Base-by-base conservation (phyloP, 495 filamentous ascomycete genomes). In the Trichoderma erinaceum region DNA sequence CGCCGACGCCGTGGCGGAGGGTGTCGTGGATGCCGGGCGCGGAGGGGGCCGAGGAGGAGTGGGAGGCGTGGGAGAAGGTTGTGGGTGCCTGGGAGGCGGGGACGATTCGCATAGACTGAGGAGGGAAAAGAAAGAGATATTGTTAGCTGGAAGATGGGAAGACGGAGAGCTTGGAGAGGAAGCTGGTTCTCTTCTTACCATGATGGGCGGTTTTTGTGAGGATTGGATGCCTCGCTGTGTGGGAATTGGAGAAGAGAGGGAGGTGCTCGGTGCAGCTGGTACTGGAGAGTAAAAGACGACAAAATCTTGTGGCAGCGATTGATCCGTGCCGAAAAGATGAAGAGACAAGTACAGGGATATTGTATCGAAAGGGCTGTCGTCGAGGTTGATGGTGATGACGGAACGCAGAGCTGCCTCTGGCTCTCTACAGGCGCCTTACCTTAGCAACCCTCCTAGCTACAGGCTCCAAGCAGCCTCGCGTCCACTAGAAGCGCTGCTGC, bases 1-100 rank as follows among this genome's bases (percentile, higher is more conserved):
- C 81, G 52, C 85, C 87, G 72, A 95, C 83, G 78, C 92, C 91
- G 64, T 88, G 81, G 76, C 94, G 92, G 69, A 98, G 90, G 21
- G 89, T 92, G 81, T 98, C 94, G 82, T 92, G 94, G 70, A 97
- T 80, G 71, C 93, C 93, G 1, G 92, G 92, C 67, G 92, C 93
- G 23, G 92, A 96, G 69, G 93, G 94, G 41, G 94, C 94, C 74
- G 84, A 85, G 71, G 82, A 83, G 68, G 82, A 83, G 69, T 76
- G 74, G 73, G 80, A 73, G 68, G 83, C 80, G 76, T 86, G 86
- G 77, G 84, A 85, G 78, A 82, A 82, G 69, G 86, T 84, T 72
- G 80, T 78, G 74, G 79, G 75, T 83, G 92, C 82, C 70, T 77
- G 69, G 70, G 85, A 67, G 61, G 86, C 76, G 77, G 93, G 93